phyloP scores from a whole-genome alignment of 2,329 filamentous ascomycete species.

The Geosmithia morbida region DNA sequence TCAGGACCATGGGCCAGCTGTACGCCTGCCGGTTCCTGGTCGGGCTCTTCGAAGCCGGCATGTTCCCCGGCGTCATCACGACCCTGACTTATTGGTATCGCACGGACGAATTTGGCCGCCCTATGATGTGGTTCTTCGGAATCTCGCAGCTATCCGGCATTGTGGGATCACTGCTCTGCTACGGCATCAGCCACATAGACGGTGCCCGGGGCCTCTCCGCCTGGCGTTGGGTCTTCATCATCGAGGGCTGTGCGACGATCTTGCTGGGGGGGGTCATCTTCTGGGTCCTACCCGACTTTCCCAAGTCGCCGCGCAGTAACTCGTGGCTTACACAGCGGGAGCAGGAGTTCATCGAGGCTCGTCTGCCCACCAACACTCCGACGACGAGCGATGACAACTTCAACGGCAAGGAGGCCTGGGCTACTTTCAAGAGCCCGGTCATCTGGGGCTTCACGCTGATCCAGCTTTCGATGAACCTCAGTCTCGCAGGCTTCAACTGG shows the following conservation, averaged over 20 bases:
- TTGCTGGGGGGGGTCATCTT: slow-evolving; percentile 37
- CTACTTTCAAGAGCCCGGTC: slow-evolving; percentile 18
- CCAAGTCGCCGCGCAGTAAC: slow-evolving; percentile 40
- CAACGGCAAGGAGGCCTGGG: slow-evolving; percentile 38
- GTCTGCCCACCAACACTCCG: neutral
- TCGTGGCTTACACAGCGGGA: slow-evolving; percentile 25
- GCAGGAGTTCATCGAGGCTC: slow-evolving; percentile 25
- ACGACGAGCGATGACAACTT: slow-evolving; percentile 4
- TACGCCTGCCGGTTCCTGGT: slow-evolving; percentile 24
- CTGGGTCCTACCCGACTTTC: slow-evolving; percentile 43
- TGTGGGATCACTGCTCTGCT: slow-evolving; percentile 50
- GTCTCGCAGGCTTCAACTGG: slow-evolving; percentile 53
- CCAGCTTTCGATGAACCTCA: slow-evolving; percentile 47
- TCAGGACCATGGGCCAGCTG: slow-evolving; percentile 28
- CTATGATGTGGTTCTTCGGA: slow-evolving; percentile 49
- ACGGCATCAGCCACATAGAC: slow-evolving; percentile 49
- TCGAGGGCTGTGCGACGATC: slow-evolving; percentile 45
- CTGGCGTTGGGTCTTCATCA: slow-evolving; percentile 53
- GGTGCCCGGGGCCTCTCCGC: slow-evolving; percentile 39
- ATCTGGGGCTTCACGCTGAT: slow-evolving; percentile 40
- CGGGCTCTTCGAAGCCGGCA: slow-evolving; percentile 28
- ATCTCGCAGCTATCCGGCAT: slow-evolving; percentile 47
- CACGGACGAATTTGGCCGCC: slow-evolving; percentile 8
- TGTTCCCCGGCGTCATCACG: slow-evolving; percentile 34
- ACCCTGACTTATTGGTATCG: slow-evolving; percentile 35